Base-by-base conservation (phyloP, 1,284 basidiomycete genomes). In the Trametes hirsuta region DNA sequence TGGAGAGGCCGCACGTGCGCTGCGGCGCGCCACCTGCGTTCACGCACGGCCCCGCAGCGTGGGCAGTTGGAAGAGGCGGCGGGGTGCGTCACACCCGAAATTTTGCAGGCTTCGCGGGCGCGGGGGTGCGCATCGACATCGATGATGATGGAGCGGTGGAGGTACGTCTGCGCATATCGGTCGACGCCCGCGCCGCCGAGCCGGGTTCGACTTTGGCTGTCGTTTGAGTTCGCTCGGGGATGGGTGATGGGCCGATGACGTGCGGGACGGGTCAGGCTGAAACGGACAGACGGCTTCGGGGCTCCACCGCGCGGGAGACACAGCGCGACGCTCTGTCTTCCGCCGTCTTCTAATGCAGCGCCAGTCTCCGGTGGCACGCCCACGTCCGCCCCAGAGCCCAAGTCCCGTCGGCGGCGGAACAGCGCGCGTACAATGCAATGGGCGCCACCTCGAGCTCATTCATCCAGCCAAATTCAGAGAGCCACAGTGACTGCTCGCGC, bases 221-320 rank as follows among this genome's bases (percentile, higher is more conserved):
- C 30, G 30, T 30, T 30, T 30, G 30, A 30, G 5, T 30, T 30
- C 30, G 4, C 30, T 30, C 30, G 30, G 18, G 18, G 18, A 18
- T 1, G 18, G 18, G 18, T 18, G 18, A 18, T 18, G 18, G 18
- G 18, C 34, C 24, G 34, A 42, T 52, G 56, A 51, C 56, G 56
- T 52, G 35, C 56, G 24, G 24, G 39, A 34, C 56, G 37, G 36
- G 50, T 52, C 49, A 52, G n/a, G 34, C 42, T 45, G 12, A 10
- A 21, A 18, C 15, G 24, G n/a, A 8, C 21, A 42, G 44, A 46
- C n/a, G 5, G 14, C 55, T 50, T 50, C 42, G 25, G 49, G 36
- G 45, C 49, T 36, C 56, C 56, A 58, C 49, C 39, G 30, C 56
- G 49, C 39, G 37, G 44, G 44, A 47, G 49, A 36, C 55, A 42